These are phyloP conservation scores for Rosellinia necatrix DNA, from an alignment of 2,329 filamentous ascomycete genomes.

Conservation along the genomic window DNA sequence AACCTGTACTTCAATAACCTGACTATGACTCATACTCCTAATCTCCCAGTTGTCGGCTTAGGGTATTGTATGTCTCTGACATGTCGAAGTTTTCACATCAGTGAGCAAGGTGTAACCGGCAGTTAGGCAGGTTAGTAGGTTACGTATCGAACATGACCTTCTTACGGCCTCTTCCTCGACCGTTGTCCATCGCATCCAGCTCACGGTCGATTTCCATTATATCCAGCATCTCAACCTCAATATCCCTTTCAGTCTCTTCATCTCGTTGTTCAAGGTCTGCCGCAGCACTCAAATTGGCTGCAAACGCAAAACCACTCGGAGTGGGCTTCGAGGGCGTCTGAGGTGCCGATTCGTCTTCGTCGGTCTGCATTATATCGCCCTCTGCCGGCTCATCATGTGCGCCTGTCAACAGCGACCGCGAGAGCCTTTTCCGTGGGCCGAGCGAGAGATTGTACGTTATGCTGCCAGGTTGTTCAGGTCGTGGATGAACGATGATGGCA, in stretches of 20 bases:
- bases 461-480: constrained; percentile 47
- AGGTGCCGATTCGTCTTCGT: constrained; percentile 33
- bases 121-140: neutral
- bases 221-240: constrained; percentile 66
- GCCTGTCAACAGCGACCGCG: constrained; percentile 18
- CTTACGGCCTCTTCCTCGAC: constrained; percentile 53
- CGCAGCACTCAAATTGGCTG: constrained; percentile 55
- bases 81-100: neutral
- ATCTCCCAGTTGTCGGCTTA: constrained; percentile 17
- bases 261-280: constrained; percentile 54
- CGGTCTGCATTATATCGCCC: constrained; percentile 35
- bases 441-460: constrained; percentile 55
- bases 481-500: constrained; percentile 61
- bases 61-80: constrained; percentile 28
- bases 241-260: constrained; percentile 52
- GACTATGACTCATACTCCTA: constrained; percentile 14
- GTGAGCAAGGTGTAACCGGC: neutral
- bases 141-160: constrained; percentile 57
- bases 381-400: constrained; percentile 27
- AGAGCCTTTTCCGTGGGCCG: constrained; percentile 36
- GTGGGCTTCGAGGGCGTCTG: constrained; percentile 33
- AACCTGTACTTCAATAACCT: constrained; percentile 3
- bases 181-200: constrained; percentile 59
- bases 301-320: constrained; percentile 55
- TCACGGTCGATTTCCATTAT: constrained; percentile 69